A percentile compares a stretch with the other conserved stretches of the same genome.
Conservation (phyloP, 2,329 filamentous ascomycete genomes). For the Didymellaceae sp. region DNA sequence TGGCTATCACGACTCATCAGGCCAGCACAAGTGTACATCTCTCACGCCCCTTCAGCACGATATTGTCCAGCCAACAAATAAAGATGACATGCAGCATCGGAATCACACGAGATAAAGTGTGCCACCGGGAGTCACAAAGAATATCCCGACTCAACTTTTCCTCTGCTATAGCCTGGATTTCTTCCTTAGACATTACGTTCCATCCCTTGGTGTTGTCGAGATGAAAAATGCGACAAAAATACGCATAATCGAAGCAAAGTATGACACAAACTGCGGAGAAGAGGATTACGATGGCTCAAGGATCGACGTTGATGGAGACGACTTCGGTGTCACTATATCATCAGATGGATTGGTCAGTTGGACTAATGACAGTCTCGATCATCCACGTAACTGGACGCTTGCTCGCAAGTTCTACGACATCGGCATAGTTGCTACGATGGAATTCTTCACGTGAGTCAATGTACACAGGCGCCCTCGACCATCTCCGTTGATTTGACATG, state of each 20-base stretch:
- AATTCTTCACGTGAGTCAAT: background rate
- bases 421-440: background rate
- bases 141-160: background rate
- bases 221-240: background rate
- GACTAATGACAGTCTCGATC: background rate
- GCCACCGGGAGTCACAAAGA: background rate
- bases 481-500: background rate
- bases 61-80: background rate
- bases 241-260: background rate
- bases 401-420: slow-evolving; percentile 1
- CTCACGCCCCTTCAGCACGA: background rate
- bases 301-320: background rate
- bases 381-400: slow-evolving; percentile 2
- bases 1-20: background rate
- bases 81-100: background rate
- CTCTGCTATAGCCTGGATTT: background rate
- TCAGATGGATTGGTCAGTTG: background rate
- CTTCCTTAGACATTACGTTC: background rate
- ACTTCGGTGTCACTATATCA: background rate
- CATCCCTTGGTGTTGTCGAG: background rate
- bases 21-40: background rate
- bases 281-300: background rate
- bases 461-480: background rate
- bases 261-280: background rate
- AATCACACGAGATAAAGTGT: background rate